These are phyloP conservation scores for Neurospora sp. DNA, from an alignment of 495 filamentous ascomycete species.

Conservation along the genomic window DNA sequence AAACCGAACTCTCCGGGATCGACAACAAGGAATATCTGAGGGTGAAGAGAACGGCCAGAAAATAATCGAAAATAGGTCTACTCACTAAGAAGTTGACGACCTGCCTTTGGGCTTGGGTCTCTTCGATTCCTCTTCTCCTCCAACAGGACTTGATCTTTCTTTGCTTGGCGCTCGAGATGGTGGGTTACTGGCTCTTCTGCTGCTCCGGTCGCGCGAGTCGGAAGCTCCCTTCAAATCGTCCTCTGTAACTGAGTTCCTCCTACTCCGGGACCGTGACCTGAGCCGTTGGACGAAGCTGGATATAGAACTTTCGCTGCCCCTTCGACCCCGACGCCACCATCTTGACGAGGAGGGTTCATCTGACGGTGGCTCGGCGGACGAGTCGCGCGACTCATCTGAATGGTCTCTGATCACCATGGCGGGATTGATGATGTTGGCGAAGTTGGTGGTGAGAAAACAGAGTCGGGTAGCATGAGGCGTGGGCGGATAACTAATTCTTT, in stretches of 20 bases:
- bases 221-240: neutral
- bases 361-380: neutral
- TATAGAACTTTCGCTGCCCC: neutral
- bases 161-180: neutral
- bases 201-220: neutral
- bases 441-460: neutral
- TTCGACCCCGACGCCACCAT: neutral
- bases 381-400: neutral
- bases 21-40: neutral
- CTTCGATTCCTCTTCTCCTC: neutral
- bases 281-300: neutral
- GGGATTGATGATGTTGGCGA: neutral
- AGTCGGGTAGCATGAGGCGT: neutral
- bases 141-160: neutral
- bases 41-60: neutral
- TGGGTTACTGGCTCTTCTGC: neutral
- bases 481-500: neutral
- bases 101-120: constrained; percentile 7
- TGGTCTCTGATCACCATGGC: neutral
- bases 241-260: neutral
- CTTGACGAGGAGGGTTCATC: neutral
- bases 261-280: neutral
- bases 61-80: neutral
- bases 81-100: constrained; percentile 11
- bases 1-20: neutral